Conservation (phyloP, 768 basidiomycete genomes). For the Tulasnella sp. region DNA sequence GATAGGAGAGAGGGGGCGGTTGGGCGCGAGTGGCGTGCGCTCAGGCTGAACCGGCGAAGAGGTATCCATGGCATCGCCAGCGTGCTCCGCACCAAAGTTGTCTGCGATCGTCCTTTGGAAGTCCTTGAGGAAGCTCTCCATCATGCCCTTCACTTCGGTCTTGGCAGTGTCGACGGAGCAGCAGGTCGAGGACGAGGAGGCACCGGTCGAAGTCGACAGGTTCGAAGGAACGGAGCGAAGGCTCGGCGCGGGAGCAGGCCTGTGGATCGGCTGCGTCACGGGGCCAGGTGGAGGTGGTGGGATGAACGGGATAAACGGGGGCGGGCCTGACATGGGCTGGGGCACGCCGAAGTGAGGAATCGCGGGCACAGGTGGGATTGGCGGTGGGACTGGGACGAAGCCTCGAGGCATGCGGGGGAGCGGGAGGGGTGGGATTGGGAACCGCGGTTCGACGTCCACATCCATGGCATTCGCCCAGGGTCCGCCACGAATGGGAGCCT, state of each 20-base stretch:
- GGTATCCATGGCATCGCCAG: conserved; percentile 10
- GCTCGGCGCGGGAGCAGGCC: neutral
- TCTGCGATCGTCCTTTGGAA: conserved; percentile 48
- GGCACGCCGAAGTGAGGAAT: neutral
- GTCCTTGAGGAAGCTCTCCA: conserved; percentile 53
- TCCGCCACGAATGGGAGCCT: neutral
- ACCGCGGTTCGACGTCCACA: conserved; percentile 14
- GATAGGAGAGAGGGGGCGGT: conserved; percentile 2
- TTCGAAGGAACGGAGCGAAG: neutral
- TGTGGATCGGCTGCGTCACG: neutral
- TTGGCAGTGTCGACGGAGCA: conserved; percentile 50
- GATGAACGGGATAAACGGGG: too few species aligned
- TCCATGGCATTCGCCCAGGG: conserved; percentile 12
- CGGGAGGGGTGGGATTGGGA: neutral
- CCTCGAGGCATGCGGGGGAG: neutral
- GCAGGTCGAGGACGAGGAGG: conserved; percentile 35
- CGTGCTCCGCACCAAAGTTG: conserved; percentile 40
- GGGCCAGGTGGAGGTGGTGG: too few species aligned
- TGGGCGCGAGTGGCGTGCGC: neutral
- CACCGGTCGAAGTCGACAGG: too few species aligned
- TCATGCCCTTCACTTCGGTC: conserved; percentile 47
- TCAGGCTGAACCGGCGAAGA: neutral
- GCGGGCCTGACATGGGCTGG: too few species aligned
- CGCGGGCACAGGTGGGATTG: too few species aligned
- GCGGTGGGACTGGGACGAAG: too few species aligned